A percentile compares a stretch with the other conserved stretches of the same genome.
Evolutionary conservation across 257 asterid species (phyloP).

Genomic region (Handroanthus guayacan): DNA sequence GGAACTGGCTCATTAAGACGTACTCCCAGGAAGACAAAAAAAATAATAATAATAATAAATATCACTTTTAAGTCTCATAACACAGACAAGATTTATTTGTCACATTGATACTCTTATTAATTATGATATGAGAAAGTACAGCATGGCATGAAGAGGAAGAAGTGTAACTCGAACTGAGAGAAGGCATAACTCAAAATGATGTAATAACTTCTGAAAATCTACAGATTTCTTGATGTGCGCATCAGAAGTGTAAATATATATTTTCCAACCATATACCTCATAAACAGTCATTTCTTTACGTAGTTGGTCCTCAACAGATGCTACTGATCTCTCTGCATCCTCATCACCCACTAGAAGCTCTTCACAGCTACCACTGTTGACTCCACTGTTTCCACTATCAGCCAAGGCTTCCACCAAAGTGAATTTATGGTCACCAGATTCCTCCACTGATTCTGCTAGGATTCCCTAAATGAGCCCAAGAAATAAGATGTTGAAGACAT

Average conservation of each 20-base stretch:
- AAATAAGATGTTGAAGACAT: constrained; percentile 27
- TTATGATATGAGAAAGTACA: not conserved
- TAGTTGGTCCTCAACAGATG: constrained; percentile 92
- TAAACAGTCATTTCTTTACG: constrained; percentile 94
- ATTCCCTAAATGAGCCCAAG: constrained; percentile 70
- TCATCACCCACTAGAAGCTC: constrained; percentile 87
- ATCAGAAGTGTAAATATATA: not conserved
- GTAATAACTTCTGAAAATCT: not conserved
- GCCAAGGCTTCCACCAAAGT: constrained; percentile 72
- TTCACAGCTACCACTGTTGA: constrained; percentile 62
- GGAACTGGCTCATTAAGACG: not conserved
- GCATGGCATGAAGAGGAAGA: not conserved
- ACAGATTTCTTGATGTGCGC: not conserved
- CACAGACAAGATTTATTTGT: not conserved
- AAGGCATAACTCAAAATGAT: not conserved
- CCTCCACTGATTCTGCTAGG: constrained; percentile 69
- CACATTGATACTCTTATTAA: not conserved
- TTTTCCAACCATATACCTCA: constrained; percentile 60
- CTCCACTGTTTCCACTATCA: constrained; percentile 72
- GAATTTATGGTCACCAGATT: constrained; percentile 60
- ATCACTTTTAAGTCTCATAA: not conserved
- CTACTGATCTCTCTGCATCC: constrained; percentile 83
- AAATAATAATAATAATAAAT: not conserved
- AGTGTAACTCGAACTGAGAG: not conserved
- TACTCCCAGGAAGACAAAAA: not conserved